Evolutionary conservation across 768 basidiomycete species (phyloP).

Genomic region (Trichaptum fuscoviolaceum): DNA sequence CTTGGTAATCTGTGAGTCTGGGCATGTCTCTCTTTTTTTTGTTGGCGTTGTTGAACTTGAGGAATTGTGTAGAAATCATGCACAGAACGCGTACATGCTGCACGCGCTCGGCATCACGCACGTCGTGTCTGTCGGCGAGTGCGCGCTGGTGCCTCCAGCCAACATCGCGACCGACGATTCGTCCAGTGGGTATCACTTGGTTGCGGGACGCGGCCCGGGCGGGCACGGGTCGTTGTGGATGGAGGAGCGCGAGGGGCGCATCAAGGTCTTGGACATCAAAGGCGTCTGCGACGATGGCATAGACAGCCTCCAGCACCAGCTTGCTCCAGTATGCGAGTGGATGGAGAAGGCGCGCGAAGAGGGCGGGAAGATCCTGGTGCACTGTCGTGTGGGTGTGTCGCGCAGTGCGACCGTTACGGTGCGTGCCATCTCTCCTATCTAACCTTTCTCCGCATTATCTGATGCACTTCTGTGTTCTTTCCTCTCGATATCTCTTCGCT

Average conservation of each 20-base stretch:
- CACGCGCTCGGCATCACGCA: constrained; percentile 95
- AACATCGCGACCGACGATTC: constrained; percentile 28
- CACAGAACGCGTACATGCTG: constrained; percentile 92
- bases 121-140: constrained; percentile 95
- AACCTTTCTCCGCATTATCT: neutral
- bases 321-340: constrained; percentile 88
- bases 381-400: constrained; percentile 99
- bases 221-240: constrained; percentile 76
- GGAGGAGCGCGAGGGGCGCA: constrained; percentile 82
- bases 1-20: constrained; percentile 84
- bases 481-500: constrained; percentile 6
- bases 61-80: constrained; percentile 65
- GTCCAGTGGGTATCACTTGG: constrained; percentile 27
- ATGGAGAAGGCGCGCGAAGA: constrained; percentile 79
- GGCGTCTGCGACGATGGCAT: constrained; percentile 96
- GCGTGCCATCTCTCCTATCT: constrained; percentile 26
- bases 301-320: constrained; percentile 85
- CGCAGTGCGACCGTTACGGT: constrained; percentile 90
- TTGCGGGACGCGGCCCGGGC: constrained; percentile 40
- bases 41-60: neutral
- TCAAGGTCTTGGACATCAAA: constrained; percentile 88
- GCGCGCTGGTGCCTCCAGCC: constrained; percentile 78
- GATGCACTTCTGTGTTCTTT: neutral
- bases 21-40: constrained; percentile 12
- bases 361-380: constrained; percentile 90